These are phyloP conservation scores for Penicillium frequentans DNA, from an alignment of 2,329 filamentous ascomycete genomes.

Conservation along the genomic window DNA sequence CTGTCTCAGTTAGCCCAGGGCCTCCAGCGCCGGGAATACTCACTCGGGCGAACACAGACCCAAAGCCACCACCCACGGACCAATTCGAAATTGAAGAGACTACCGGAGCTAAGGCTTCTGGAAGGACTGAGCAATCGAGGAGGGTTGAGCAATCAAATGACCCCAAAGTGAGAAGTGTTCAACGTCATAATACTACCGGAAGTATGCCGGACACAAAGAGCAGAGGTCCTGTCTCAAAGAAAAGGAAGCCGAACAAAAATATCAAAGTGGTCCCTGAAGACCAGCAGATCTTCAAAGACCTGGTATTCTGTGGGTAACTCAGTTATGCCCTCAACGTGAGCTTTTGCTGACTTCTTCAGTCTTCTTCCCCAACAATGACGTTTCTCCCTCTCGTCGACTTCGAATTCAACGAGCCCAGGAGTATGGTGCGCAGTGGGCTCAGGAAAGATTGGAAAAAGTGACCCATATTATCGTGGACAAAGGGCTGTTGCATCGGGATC, in stretches of 20 bases:
- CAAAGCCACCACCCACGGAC: conserved; percentile 3
- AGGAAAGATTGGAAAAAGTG: conserved; percentile 55
- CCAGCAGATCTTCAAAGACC: conserved; percentile 59
- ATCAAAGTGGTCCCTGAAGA: conserved; percentile 52
- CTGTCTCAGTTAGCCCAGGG: background rate
- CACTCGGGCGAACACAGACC: conserved; percentile 10
- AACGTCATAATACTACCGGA: conserved; percentile 13
- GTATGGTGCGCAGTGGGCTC: conserved; percentile 72
- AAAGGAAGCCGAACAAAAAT: conserved; percentile 31
- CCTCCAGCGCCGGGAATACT: conserved; percentile 1
- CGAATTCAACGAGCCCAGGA: conserved; percentile 74
- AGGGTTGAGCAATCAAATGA: background rate
- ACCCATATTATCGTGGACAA: conserved; percentile 83
- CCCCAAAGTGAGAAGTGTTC: conserved; percentile 4
- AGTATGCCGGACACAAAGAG: conserved; percentile 12
- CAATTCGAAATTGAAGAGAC: background rate
- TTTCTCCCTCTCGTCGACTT: conserved; percentile 63
- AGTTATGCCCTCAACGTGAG: background rate
- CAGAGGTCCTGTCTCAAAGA: conserved; percentile 19
- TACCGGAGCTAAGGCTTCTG: background rate
- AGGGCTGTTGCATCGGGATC: conserved; percentile 61
- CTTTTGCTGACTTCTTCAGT: conserved; percentile 35
- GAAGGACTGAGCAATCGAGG: background rate
- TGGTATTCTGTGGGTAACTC: conserved; percentile 56
- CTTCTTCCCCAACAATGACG: conserved; percentile 80